These are phyloP conservation scores for Phialophora tarda DNA, from an alignment of 2,329 filamentous ascomycete genomes.

Conservation along the genomic window DNA sequence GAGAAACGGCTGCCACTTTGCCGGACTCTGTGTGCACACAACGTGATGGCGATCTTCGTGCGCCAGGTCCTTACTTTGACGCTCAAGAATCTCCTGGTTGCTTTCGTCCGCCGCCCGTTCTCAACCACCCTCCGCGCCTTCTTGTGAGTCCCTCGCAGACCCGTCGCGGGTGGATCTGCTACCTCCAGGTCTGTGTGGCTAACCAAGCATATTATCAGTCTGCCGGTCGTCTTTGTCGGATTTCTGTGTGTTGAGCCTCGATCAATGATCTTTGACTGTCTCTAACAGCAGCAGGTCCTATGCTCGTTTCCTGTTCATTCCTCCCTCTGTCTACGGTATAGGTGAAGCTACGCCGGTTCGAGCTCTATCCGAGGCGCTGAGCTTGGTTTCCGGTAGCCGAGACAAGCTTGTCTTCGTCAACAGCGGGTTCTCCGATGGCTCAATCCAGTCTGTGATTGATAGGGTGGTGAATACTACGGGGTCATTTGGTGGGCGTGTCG, in stretches of 20 bases:
- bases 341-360: slow-evolving; percentile 66
- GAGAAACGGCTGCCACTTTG: not conserved
- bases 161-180: not conserved
- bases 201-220: slow-evolving; percentile 25
- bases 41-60: slow-evolving; percentile 47
- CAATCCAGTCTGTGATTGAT: slow-evolving; percentile 74
- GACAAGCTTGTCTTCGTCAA: slow-evolving; percentile 79
- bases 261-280: not conserved
- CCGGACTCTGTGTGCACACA: not conserved
- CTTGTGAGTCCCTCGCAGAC: slow-evolving; percentile 39
- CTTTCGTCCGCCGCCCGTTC: slow-evolving; percentile 59
- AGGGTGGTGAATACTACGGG: slow-evolving; percentile 64
- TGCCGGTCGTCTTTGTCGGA: slow-evolving; percentile 61
- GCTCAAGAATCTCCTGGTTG: slow-evolving; percentile 63
- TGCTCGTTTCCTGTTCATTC: slow-evolving; percentile 81
- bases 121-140: slow-evolving; percentile 62
- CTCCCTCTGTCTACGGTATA: slow-evolving; percentile 76
- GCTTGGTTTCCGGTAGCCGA: slow-evolving; percentile 62
- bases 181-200: not conserved
- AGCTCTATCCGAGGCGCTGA: slow-evolving; percentile 68
- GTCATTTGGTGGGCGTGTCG: slow-evolving; percentile 60
- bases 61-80: slow-evolving; percentile 63
- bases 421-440: slow-evolving; percentile 70
- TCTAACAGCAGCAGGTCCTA: slow-evolving; percentile 62
- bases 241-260: slow-evolving; percentile 45